Percentiles rank a stretch among this genome's conserved stretches.
These are phyloP conservation scores for Dothiorella sarmentorum DNA, from an alignment of 2,329 filamentous ascomycete genomes.

Conservation along the genomic window DNA sequence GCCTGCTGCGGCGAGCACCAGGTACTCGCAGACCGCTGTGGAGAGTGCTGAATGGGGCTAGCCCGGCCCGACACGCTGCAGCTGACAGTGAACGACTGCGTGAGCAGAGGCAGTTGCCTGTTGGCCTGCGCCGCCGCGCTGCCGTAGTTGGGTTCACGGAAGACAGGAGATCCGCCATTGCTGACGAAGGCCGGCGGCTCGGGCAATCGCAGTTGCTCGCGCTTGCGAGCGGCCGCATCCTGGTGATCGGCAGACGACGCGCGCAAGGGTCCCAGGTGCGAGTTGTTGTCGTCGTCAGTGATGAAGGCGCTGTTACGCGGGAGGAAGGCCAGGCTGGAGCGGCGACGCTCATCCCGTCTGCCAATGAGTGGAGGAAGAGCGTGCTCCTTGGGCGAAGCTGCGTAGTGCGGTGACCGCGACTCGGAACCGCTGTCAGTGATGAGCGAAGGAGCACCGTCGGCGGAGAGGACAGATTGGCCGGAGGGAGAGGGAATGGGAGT, in stretches of 20 bases:
- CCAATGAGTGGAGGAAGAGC: slow-evolving; percentile 35
- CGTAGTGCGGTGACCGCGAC: slow-evolving; percentile 45
- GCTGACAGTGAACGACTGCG: slow-evolving; percentile 26
- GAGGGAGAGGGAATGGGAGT: slow-evolving; percentile 62
- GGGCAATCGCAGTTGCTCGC: slow-evolving; percentile 25
- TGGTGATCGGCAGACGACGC: slow-evolving; percentile 1
- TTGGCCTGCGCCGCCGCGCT: not conserved
- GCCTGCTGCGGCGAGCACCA: slow-evolving; percentile 25
- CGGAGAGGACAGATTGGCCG: slow-evolving; percentile 60
- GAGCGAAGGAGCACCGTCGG: slow-evolving; percentile 64
- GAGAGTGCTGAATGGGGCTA: slow-evolving; percentile 19
- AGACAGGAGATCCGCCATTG: not conserved
- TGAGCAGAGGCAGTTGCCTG: slow-evolving; percentile 25
- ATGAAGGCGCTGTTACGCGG: slow-evolving; percentile 38
- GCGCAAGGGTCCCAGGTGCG: not conserved
- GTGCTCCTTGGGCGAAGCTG: slow-evolving; percentile 47
- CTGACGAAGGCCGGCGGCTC: slow-evolving; percentile 8
- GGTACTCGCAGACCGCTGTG: slow-evolving; percentile 22
- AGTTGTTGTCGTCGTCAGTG: slow-evolving; percentile 32
- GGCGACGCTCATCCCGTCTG: slow-evolving; percentile 35
- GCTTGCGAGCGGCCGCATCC: slow-evolving; percentile 22
- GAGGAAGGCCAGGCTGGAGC: slow-evolving; percentile 34
- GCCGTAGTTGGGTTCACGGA: slow-evolving; percentile 15
- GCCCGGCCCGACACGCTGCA: not conserved
- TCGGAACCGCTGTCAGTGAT: slow-evolving; percentile 61